These are phyloP conservation scores for Juglanconis oblonga DNA, from an alignment of 2,329 filamentous ascomycete genomes.

Conservation along the genomic window DNA sequence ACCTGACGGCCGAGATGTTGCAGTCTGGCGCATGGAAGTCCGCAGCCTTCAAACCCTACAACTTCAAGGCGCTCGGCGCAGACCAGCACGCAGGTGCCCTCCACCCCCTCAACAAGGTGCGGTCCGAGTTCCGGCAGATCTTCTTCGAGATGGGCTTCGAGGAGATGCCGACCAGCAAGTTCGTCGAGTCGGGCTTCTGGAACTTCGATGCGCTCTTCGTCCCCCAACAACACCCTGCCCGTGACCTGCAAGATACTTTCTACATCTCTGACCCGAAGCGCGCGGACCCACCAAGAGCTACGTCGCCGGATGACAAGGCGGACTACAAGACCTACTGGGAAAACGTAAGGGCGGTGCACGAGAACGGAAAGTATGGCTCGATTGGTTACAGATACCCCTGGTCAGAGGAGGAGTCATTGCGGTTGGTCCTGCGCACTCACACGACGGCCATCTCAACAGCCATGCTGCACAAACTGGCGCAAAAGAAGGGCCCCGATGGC, in stretches of 20 bases:
- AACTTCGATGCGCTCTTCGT: slow-evolving; percentile 98
- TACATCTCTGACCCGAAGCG: slow-evolving; percentile 83
- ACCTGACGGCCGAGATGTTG: slow-evolving; percentile 92
- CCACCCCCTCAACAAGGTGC: slow-evolving; percentile 86
- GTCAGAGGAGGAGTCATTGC: slow-evolving; percentile 80
- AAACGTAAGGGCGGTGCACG: slow-evolving; percentile 81
- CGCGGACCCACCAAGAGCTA: slow-evolving; percentile 66
- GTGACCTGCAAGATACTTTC: slow-evolving; percentile 97
- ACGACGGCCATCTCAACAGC: slow-evolving; percentile 90
- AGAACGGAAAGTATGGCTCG: slow-evolving; percentile 88
- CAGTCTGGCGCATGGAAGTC: slow-evolving; percentile 86
- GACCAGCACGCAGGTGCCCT: slow-evolving; percentile 60
- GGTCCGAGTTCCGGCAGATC: slow-evolving; percentile 92
- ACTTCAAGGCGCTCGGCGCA: slow-evolving; percentile 52
- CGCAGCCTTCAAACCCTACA: slow-evolving; percentile 77
- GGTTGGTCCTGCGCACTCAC: slow-evolving; percentile 90
- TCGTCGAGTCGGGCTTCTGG: slow-evolving; percentile 97
- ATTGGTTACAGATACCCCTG: slow-evolving; percentile 97
- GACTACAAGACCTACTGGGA: slow-evolving; percentile 87
- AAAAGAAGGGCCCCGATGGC: slow-evolving; percentile 71
- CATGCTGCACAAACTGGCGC: slow-evolving; percentile 85
- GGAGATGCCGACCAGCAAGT: slow-evolving; percentile 94
- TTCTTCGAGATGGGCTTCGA: slow-evolving; percentile 99
- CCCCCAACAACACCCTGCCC: slow-evolving; percentile 94
- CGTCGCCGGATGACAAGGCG: slow-evolving; percentile 51